Evolutionary conservation across 495 filamentous ascomycete genomes (phyloP).

Genomic region (Trichoderma reesei): DNA sequence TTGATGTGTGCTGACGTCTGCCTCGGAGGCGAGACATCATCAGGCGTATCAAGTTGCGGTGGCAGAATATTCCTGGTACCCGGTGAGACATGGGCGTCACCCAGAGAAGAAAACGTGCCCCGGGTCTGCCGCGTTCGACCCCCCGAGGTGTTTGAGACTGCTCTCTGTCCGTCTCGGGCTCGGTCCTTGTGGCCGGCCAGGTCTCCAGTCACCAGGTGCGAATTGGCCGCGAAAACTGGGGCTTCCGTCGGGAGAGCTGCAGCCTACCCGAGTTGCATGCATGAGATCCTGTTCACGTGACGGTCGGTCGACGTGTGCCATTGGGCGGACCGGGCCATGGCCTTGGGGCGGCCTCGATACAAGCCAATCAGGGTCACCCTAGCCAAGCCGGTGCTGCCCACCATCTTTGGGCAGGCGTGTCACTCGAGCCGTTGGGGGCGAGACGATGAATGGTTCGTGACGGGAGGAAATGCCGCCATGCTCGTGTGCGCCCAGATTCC

Average conservation of each 20-base stretch:
- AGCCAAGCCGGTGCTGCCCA: neutral
- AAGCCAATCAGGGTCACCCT: neutral
- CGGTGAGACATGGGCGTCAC: neutral
- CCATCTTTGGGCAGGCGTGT: neutral
- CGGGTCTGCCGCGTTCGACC: neutral
- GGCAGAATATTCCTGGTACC: neutral
- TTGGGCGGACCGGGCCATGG: constrained; percentile 10
- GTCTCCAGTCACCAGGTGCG: neutral
- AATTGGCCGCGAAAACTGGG: constrained; percentile 4
- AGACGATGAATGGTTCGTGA: neutral
- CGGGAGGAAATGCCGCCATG: neutral
- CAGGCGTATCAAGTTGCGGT: neutral
- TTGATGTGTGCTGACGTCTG: neutral
- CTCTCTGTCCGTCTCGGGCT: neutral
- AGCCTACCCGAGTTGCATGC: constrained; percentile 7
- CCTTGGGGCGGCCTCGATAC: neutral
- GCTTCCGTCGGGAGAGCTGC: constrained; percentile 7
- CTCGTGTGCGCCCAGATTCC: neutral
- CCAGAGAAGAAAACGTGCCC: neutral
- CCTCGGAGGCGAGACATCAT: neutral
- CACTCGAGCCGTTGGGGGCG: neutral
- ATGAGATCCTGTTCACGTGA: constrained; percentile 12
- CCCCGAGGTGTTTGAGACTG: neutral
- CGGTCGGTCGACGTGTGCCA: constrained; percentile 3
- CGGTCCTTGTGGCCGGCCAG: neutral